A percentile compares a stretch with the other conserved stretches of the same genome.
Evolutionary conservation across 31 red algal genomes (phyloP).

Genomic region (Asparagopsis taxiformis): DNA sequence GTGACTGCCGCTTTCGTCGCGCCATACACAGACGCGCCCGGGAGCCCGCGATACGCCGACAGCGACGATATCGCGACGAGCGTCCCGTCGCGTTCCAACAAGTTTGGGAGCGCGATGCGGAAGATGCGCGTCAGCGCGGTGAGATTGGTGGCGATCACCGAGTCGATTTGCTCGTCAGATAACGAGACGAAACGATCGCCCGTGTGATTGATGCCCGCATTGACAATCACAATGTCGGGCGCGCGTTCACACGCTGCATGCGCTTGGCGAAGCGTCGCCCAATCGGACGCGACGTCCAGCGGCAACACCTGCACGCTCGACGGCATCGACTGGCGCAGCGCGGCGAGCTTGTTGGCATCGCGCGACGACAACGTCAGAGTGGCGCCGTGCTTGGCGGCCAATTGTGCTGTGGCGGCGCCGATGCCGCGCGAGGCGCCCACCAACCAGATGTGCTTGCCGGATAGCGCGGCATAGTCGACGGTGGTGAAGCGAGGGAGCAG

Average conservation of each 20-base stretch:
- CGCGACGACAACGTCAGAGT: slow-evolving; percentile 15
- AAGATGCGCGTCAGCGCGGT: slow-evolving; percentile 2
- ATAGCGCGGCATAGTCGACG: not conserved
- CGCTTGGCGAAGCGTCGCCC: no score
- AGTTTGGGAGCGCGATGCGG: not conserved
- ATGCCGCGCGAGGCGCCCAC: slow-evolving; percentile 33
- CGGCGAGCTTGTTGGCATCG: not conserved
- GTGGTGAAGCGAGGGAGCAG: not conserved
- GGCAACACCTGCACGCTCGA: not conserved
- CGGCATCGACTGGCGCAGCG: not conserved
- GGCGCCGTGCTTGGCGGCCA: slow-evolving; percentile 1
- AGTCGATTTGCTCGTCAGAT: not conserved
- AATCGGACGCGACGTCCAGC: slow-evolving; percentile 8
- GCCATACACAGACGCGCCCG: slow-evolving; percentile 35
- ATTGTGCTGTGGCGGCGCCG: slow-evolving; percentile 11
- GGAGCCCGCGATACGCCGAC: slow-evolving; percentile 40
- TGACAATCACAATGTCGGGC: slow-evolving; percentile 37
- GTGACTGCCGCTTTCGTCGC: slow-evolving; percentile 54
- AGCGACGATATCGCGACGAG: slow-evolving; percentile 29
- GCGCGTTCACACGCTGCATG: no score
- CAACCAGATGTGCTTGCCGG: slow-evolving; percentile 46
- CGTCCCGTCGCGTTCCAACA: not conserved
- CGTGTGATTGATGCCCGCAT: slow-evolving; percentile 41
- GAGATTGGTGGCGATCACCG: slow-evolving; percentile 38
- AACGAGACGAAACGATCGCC: slow-evolving; percentile 8